Evolutionary conservation across 148 eudicot species (phyloP), one percentile per base, ranked within the genome.

Genomic region (Dysphania ambrosioides): DNA sequence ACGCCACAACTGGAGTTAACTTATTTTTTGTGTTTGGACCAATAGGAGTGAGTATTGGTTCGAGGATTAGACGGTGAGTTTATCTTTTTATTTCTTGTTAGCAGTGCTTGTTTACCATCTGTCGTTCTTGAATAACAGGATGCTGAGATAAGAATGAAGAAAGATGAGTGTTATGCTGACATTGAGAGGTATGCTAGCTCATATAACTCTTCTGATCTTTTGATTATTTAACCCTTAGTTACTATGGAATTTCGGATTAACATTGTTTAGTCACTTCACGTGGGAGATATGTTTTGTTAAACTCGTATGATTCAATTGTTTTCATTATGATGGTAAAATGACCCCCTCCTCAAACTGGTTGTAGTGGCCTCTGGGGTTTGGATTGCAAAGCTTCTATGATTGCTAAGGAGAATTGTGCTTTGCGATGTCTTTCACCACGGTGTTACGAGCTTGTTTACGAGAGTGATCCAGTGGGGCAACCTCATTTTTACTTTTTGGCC

Each of bases 371-470:
- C 58, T 93, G 95, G 97, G 98, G 98, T 75, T 68, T 77, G 82
- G 82, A 84, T 59, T 93, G 98, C 91, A 86, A 86, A 86, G 73
- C 84, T 34, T 88, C 98, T 1, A 85, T 78, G 82, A 83, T 88
- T 81, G 93, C 94, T 4, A 93, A 89, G 81, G 98, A 93, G 80
- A 93, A 93, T 75, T 93, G 98, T 58, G 96, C 89, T 30, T 76
- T 93, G 77, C 68, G 70, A 80, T 93, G 98, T 76, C 86, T 93
- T 53, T 93, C 98, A 19, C 97, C 98, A 7, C 67, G 76, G 47
- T 93, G 98, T 78, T 93, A 84, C 75, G 91, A 87, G 79, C 87
- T 91, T n/a, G 77, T 93, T 69, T 93, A 93, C 72, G 93, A 87
- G 81, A 86, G 97, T 63, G 98, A 93, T 82, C 98, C 97, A 82